Evolutionary conservation across 768 basidiomycete species (phyloP).

Genomic region (Suillus luteus): DNA sequence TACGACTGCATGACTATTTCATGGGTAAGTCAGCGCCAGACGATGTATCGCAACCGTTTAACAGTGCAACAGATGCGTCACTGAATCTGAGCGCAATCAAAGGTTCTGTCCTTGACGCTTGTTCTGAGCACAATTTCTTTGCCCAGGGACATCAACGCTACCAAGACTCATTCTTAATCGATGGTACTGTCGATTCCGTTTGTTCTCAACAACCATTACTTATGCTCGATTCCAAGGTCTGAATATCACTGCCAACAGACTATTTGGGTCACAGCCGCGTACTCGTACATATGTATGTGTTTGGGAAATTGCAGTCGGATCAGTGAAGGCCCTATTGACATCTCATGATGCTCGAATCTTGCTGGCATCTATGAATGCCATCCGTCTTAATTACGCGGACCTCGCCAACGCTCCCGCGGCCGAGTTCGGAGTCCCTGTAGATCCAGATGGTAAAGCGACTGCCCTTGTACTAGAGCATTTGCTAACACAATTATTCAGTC

Average conservation of each 20-base stretch:
- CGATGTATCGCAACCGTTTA: slow-evolving; percentile 16
- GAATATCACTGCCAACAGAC: slow-evolving; percentile 77
- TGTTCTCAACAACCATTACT: slow-evolving; percentile 11
- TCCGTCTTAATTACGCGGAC: slow-evolving; percentile 75
- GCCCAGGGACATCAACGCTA: slow-evolving; percentile 19
- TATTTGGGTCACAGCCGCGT: slow-evolving; percentile 88
- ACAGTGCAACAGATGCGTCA: slow-evolving; percentile 61
- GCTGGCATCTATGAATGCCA: slow-evolving; percentile 52
- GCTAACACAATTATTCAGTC: slow-evolving; percentile 46
- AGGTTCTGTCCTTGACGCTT: slow-evolving; percentile 51
- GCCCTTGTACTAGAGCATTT: background rate
- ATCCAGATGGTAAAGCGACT: slow-evolving; percentile 72
- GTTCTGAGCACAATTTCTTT: slow-evolving; percentile 44
- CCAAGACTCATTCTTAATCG: slow-evolving; percentile 47
- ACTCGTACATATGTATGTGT: slow-evolving; percentile 88
- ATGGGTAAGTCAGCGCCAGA: slow-evolving; percentile 61
- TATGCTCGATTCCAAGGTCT: slow-evolving; percentile 49
- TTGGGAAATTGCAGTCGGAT: slow-evolving; percentile 85
- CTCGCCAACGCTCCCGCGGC: slow-evolving; percentile 77
- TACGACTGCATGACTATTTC: slow-evolving; percentile 82
- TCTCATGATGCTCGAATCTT: slow-evolving; percentile 55
- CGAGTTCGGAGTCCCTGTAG: slow-evolving; percentile 58
- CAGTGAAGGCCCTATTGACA: slow-evolving; percentile 56
- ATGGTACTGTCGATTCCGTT: slow-evolving; percentile 37
- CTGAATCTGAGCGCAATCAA: slow-evolving; percentile 67